phyloP scores from a whole-genome alignment of 176 grass and related monocot genomes.

The Thalia dealbata region DNA sequence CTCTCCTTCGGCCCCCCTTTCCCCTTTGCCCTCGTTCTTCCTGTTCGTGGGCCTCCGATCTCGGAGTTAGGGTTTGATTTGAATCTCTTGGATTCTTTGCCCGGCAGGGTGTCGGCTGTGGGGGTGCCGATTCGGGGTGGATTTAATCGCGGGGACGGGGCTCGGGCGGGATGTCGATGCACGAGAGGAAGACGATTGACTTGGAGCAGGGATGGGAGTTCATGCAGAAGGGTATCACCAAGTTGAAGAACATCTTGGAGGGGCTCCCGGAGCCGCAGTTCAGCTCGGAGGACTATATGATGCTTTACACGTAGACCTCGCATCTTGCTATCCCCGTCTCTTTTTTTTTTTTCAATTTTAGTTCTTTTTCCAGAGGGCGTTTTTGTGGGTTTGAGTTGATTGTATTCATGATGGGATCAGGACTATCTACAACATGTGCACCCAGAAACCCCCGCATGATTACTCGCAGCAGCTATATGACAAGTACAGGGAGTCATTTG shows the following conservation, averaged over 20 bases:
- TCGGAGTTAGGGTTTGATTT: neutral
- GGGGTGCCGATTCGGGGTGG: neutral
- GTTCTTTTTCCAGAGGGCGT: neutral
- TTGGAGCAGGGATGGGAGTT: conserved; percentile 81
- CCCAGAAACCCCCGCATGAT: conserved; percentile 77
- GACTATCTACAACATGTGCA: conserved; percentile 97
- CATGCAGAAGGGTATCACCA: conserved; percentile 85
- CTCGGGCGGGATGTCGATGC: conserved; percentile 39
- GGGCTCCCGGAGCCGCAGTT: conserved; percentile 56
- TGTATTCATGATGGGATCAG: conserved; percentile 23
- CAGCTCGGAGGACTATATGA: conserved; percentile 86
- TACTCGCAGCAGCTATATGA: conserved; percentile 93
- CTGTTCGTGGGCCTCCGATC: neutral
- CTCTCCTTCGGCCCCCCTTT: neutral
- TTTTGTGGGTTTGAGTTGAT: neutral
- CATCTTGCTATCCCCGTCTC: neutral
- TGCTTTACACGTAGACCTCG: conserved; percentile 86
- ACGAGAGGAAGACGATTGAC: conserved; percentile 85
- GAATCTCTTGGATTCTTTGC: neutral
- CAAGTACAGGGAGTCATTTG: conserved; percentile 70
- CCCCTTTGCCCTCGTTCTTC: neutral
- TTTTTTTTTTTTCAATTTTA: neutral
- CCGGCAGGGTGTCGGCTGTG: neutral
- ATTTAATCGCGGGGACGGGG: neutral
- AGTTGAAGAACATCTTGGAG: conserved; percentile 89